Conservation (phyloP, 805 yeast species). For the Yamadazyma philogaea region DNA sequence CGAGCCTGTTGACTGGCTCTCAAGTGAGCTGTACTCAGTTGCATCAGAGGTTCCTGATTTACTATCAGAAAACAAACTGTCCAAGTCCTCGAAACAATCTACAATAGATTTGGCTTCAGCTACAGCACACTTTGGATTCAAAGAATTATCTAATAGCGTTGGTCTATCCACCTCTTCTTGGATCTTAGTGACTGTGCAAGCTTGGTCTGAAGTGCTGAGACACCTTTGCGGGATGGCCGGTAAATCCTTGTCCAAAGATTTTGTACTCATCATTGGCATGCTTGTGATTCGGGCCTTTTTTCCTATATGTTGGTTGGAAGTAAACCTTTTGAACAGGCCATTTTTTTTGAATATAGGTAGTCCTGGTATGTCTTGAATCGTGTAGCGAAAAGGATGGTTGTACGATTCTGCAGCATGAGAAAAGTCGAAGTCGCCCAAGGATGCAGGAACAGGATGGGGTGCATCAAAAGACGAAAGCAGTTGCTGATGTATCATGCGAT, state of each 20-base stretch:
- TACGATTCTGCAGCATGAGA: slow-evolving; percentile 26
- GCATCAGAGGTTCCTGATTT: slow-evolving; percentile 6
- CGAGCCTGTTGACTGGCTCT: slow-evolving; percentile 6
- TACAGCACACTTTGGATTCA: neutral
- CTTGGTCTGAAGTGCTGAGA: neutral
- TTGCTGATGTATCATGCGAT: slow-evolving; percentile 19
- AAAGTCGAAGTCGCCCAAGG: slow-evolving; percentile 21
- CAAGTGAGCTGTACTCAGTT: slow-evolving; percentile 3
- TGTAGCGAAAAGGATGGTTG: slow-evolving; percentile 21
- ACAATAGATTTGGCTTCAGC: slow-evolving; percentile 6
- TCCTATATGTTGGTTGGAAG: slow-evolving; percentile 3
- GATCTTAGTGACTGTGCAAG: too few species aligned
- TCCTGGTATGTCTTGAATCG: slow-evolving; percentile 27
- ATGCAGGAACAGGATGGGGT: slow-evolving; percentile 26
- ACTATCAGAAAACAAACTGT: slow-evolving; percentile 8
- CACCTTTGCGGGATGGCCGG: slow-evolving; percentile 6
- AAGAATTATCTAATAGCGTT: too few species aligned
- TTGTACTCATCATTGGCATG: slow-evolving; percentile 12
- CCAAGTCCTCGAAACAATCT: slow-evolving; percentile 10
- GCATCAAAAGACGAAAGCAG: slow-evolving; percentile 21
- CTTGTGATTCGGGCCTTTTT: slow-evolving; percentile 9
- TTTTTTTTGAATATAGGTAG: slow-evolving; percentile 15
- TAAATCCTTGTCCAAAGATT: slow-evolving; percentile 5
- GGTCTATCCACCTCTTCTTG: too few species aligned
- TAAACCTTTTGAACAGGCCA: slow-evolving; percentile 21